Base-by-base conservation (phyloP, 2,329 filamentous ascomycete species). In the Nemania serpens region DNA sequence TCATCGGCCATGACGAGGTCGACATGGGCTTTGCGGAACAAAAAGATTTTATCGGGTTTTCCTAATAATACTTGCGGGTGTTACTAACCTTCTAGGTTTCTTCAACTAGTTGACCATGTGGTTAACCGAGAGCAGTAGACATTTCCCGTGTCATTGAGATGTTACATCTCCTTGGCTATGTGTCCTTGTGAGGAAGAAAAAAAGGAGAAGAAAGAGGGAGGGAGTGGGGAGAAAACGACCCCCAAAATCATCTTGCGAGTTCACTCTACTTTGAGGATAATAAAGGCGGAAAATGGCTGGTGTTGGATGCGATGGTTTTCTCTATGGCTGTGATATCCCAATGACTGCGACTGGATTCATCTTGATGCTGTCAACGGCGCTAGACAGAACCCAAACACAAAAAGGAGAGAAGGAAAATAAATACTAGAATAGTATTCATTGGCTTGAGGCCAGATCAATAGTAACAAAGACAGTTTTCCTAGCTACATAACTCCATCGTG, bases 21-120 rank as follows among this genome's bases (percentile, higher is more conserved):
- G 82, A 84, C 65, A 75, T 80, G 56, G 84, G 85, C 64, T 83
- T 87, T 72, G 78, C 81, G 59, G 78, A 82, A 67, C 80, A 84
- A 68, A 81, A 82, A 73, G 86, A 89, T 72, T 89, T 82, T 69
- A 84, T 89, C 73, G 75, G 77, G 53, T 75, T 83, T 59, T 77
- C 72, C 75, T 76, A 63, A 66, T 76, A 63, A 66, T 70, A 49
- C 17, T 51, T 17, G 25, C 43, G 29, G 41, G 59, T 60, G n/a
- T 22, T 66, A 66, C 67, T 69, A 66, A 71, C 65, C 36, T 47
- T 63, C 22, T 59, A 68, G 64, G 61, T 65, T 50, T 56, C 52
- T 57, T 42, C 49, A 20, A 2, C 33, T 25, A 29, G 59, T 59
- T 45, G 56, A 54, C 56, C 25, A 48, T 57, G 53, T 53, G 55